Evolutionary conservation across 164 flowering plant species (phyloP), one percentile per base, ranked within the genome.

Genomic region (Warburgia ugandensis): DNA sequence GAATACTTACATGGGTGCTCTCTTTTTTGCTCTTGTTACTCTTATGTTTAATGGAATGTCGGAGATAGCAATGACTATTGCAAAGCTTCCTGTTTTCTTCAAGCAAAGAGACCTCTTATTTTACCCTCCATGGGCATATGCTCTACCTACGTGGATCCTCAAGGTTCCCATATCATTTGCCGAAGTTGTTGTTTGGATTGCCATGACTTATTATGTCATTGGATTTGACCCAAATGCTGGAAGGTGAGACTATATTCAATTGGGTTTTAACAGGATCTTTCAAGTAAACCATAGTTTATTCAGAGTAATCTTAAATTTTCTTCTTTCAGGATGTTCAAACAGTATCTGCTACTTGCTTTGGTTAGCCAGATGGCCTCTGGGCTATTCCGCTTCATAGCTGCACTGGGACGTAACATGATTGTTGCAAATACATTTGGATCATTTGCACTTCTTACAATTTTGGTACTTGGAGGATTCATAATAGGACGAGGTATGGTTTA

Each of bases 91-190:
- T 3, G 74, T 71, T 22, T 80, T 80, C 44, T 80, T 69, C 52
- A 80, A 80, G 73, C 86, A 80, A 57, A 55, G 86, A 33, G 80
- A 75, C 54, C 72, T 67, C 32, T 69, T 63, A 0, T 75, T 80
- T 35, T 73, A 55, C 32, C 86, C 86, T 51, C 29, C 83, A n/a
- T n/a, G n/a, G n/a, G n/a, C n/a, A n/a, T n/a, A n/a, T n/a, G n/a
- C n/a, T n/a, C n/a, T n/a, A n/a, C n/a, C n/a, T n/a, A n/a, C n/a
- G n/a, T n/a, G n/a, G n/a, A n/a, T n/a, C n/a, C n/a, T n/a, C n/a
- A n/a, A n/a, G n/a, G n/a, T n/a, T n/a, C n/a, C n/a, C n/a, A n/a
- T n/a, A n/a, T n/a, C n/a, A n/a, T n/a, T n/a, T n/a, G n/a, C n/a
- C n/a, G n/a, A n/a, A n/a, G n/a, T n/a, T n/a, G n/a, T n/a, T n/a